Base-by-base conservation (phyloP, 176 grass and related monocot genomes). In the Chrysopogon serrulatus region DNA sequence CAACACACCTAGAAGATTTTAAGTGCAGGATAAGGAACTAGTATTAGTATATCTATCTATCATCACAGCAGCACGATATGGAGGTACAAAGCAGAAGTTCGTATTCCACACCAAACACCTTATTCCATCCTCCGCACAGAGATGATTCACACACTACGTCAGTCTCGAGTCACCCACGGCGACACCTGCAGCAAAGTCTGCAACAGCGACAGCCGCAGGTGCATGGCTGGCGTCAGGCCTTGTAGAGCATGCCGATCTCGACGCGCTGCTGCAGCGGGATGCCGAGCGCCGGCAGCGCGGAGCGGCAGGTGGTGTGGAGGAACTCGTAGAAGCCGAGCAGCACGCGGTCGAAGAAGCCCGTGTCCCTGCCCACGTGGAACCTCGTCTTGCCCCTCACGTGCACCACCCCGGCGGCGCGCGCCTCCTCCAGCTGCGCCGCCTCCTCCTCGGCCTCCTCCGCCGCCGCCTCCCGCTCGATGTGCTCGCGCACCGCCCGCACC, bases 161-260 rank as follows among this genome's bases (percentile, higher is more conserved):
- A 60, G n/a, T 60, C 56, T 60, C 27, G 5, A 60, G n/a, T 4
- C 56, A 60, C n/a, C 4, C n/a, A n/a, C n/a, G n/a, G n/a, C n/a
- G 1, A 9, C n/a, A 60, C 56, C 56, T 60, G n/a, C 56, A 5
- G n/a, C n/a, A n/a, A n/a, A 27, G 56, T 2, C n/a, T 5, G 53
- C 21, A 51, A 19, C 48, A 19, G 48, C 48, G 10, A 59, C 53
- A 26, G 10, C 24, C 10, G 56, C 56, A 60, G n/a, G n/a, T 60
- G 56, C 56, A 60, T 26, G 56, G 10, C 53, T n/a, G 56, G n/a
- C 24, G n/a, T 92, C 80, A 87, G 33, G 80, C 86, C 83, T 90
- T 90, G 77, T 84, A 94, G 4, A 97, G 33, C 91, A 94, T 94
- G 42, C 91, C 91, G 40, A 97, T 97, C 85, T 94, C 94, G n/a